Evolutionary conservation across 768 basidiomycete genomes (phyloP).

Genomic region (Bullera alba): DNA sequence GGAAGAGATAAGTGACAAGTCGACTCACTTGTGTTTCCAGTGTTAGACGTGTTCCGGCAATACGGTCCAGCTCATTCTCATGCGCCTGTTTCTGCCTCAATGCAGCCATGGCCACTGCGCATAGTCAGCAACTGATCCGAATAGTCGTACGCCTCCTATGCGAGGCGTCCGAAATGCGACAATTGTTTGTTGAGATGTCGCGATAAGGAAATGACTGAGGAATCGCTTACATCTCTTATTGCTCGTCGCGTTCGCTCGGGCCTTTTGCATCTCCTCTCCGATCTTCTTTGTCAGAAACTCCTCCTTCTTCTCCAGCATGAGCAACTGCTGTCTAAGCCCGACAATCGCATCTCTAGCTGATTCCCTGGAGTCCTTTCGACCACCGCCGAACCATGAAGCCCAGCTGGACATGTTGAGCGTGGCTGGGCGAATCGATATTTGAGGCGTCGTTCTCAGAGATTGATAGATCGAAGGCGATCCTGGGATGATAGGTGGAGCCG

Average conservation of each 20-base stretch:
- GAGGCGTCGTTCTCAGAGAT: no score
- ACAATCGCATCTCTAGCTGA: constrained; percentile 89
- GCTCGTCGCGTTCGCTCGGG: constrained; percentile 81
- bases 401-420: constrained; percentile 49
- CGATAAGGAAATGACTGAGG: no score
- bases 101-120: constrained; percentile 73
- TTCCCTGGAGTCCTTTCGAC: constrained; percentile 64
- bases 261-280: constrained; percentile 86
- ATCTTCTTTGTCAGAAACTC: constrained; percentile 94
- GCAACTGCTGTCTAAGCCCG: constrained; percentile 79
- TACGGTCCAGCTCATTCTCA: constrained; percentile 76
- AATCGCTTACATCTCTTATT: constrained; percentile 80
- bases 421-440: no score
- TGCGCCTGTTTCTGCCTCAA: constrained; percentile 86
- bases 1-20: not conserved
- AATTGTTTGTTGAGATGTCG: no score
- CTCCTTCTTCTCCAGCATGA: constrained; percentile 99
- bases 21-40: constrained; percentile 70
- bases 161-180: no score
- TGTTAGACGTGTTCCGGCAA: constrained; percentile 78
- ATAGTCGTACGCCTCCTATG: no score
- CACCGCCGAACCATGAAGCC: constrained; percentile 84
- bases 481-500: no score
- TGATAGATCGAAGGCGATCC: no score
- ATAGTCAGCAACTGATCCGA: not conserved